Percentiles rank a stretch among this genome's conserved stretches.
Conservation (phyloP, 306 rosid species). For the Canavalia gladiata region DNA sequence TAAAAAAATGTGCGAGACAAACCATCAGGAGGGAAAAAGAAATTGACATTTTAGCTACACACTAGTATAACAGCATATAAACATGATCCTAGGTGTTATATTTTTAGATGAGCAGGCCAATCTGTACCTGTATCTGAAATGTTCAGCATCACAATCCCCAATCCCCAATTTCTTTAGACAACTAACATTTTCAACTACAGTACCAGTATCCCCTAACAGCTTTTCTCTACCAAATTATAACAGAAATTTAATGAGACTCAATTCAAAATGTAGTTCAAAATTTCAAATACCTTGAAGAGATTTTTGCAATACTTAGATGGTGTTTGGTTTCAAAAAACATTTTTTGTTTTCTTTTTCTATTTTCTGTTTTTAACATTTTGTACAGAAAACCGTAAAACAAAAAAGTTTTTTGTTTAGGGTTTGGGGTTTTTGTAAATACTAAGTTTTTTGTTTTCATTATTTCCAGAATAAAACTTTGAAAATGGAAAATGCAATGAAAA, state of each 20-base stretch:
- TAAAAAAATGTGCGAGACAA: conserved; percentile 9
- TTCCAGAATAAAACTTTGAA: too few relatives aligned
- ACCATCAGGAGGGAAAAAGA: not conserved
- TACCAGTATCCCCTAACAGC: not conserved
- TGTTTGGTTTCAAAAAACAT: too few relatives aligned
- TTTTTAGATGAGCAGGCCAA: conserved; percentile 7
- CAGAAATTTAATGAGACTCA: conserved; percentile 1
- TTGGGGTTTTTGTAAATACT: too few relatives aligned
- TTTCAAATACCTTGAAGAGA: not conserved
- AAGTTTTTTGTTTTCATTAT: too few relatives aligned
- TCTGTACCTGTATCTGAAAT: not conserved
- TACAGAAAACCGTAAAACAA: too few relatives aligned
- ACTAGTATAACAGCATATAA: not conserved
- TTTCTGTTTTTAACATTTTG: too few relatives aligned
- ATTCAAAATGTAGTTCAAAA: not conserved
- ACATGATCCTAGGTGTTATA: not conserved
- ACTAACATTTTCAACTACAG: conserved; percentile 9
- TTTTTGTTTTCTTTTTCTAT: too few relatives aligned
- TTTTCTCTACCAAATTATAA: not conserved
- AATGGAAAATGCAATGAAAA: too few relatives aligned
- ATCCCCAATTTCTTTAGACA: conserved; percentile 15
- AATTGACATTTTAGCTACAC: conserved; percentile 14
- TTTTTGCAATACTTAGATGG: not conserved
- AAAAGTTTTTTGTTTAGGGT: too few relatives aligned
- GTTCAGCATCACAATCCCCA: conserved; percentile 22